A percentile compares a stretch with the other conserved stretches of the same genome.
These are phyloP conservation scores for Vitis amurensis DNA, from an alignment of 164 flowering plant species.

Conservation along the genomic window DNA sequence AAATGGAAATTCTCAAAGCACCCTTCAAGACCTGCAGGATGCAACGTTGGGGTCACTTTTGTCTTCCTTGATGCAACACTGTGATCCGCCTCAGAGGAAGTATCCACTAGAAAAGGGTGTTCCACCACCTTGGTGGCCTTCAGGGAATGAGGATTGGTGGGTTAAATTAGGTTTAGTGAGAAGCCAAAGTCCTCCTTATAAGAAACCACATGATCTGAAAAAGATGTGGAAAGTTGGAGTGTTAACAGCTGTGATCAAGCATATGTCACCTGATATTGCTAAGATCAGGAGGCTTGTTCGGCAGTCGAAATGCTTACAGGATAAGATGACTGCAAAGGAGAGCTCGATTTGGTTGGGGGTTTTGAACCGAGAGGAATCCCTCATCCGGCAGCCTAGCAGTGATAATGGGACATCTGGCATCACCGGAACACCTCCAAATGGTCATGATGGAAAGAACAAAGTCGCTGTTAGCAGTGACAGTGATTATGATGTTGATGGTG, in stretches of 20 bases:
- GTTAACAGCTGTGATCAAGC: constrained; percentile 78
- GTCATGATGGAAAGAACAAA: constrained; percentile 36
- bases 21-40: constrained; percentile 67
- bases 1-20: constrained; percentile 39
- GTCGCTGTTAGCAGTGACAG: constrained; percentile 51
- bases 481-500: constrained; percentile 71
- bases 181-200: constrained; percentile 57
- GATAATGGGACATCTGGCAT: constrained; percentile 60
- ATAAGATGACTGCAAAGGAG: constrained; percentile 88
- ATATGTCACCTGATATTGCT: constrained; percentile 89
- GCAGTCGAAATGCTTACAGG: constrained; percentile 77
- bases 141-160: constrained; percentile 70
- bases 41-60: constrained; percentile 59
- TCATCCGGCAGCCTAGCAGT: constrained; percentile 48
- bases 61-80: constrained; percentile 65
- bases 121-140: constrained; percentile 81
- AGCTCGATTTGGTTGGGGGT: constrained; percentile 80
- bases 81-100: constrained; percentile 60
- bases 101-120: constrained; percentile 55
- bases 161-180: constrained; percentile 37
- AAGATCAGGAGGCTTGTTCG: constrained; percentile 73
- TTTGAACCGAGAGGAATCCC: constrained; percentile 61
- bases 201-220: constrained; percentile 71
- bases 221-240: constrained; percentile 78
- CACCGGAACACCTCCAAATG: constrained; percentile 43